Evolutionary conservation across 345 rosid genomes (phyloP), one percentile per base, ranked within the genome.

Genomic region (Camelina sativa): DNA sequence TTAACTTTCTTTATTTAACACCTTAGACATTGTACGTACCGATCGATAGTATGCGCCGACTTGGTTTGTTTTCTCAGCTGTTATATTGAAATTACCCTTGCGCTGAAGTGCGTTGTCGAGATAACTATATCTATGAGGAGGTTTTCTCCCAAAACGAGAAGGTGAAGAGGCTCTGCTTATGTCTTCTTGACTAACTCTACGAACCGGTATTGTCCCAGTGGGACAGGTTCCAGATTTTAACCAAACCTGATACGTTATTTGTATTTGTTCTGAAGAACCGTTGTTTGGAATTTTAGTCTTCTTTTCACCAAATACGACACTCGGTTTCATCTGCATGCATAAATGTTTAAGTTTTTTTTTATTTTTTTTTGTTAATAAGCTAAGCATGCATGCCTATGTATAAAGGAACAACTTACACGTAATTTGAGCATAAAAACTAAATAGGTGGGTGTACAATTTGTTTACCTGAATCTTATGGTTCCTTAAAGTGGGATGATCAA

Each of bases 401-500:
- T 44, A 15, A 1, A 44, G 6, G 16, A 6, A n/a, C 1, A 10
- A 13, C 0, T 25, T 19, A 3, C 2, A n/a, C 19, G 35, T 35
- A 30, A 47, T 15, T 4, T 5, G 19, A 43, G 37, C 7, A 46
- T 46, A 46, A 46, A 46, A n/a, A 46, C n/a, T 6, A 15, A 52
- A 37, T 35, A 25, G 60, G 20, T 2, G 7, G 16, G 40, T 9
- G 43, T 46, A 52, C 15, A 57, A 11, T 61, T 37, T 16, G 22
- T 46, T 70, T 25, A 83, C 90, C 87, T 86, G 90, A 56, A 86
- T 72, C 15, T 60, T 71, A 20, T 82, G 88, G 65, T 76, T 78
- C 68, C 20, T 83, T 54, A 85, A 62, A 1, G 72, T 77, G 0
- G 86, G 86, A 62, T 84, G 85, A 67, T 86, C 88, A 13, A 88